phyloP scores from a whole-genome alignment of 441 rosid genomes.

The Caryocar brasiliense region DNA sequence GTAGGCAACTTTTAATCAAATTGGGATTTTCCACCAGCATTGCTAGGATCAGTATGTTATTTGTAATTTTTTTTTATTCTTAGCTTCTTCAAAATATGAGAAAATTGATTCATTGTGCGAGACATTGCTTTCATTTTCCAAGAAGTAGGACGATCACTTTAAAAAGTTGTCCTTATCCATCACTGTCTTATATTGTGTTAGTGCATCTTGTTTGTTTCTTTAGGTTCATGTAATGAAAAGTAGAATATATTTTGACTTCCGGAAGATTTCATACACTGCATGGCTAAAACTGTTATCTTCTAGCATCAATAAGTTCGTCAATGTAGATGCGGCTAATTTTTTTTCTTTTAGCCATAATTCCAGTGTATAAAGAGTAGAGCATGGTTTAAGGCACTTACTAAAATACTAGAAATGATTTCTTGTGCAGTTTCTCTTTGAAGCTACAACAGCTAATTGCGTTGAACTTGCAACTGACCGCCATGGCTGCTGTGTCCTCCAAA shows the following conservation, averaged over 20 bases:
- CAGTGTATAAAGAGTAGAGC: not conserved
- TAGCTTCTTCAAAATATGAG: too few relatives aligned
- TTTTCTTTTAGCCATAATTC: slow-evolving; percentile 6
- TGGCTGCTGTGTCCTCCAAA: slow-evolving; percentile 85
- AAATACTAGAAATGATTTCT: slow-evolving; percentile 6
- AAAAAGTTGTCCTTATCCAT: too few relatives aligned
- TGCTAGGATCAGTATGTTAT: too few relatives aligned
- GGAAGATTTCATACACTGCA: not conserved
- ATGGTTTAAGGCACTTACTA: not conserved
- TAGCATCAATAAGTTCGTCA: not conserved
- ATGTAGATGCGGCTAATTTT: not conserved
- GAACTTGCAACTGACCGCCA: slow-evolving; percentile 75
- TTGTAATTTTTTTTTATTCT: too few relatives aligned
- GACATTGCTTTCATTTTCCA: too few relatives aligned
- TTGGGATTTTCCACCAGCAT: too few relatives aligned
- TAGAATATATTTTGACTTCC: not conserved
- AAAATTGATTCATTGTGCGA: too few relatives aligned
- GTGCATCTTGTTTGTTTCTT: not conserved
- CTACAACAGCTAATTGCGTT: slow-evolving; percentile 51
- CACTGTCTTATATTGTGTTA: not conserved
- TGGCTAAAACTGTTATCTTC: not conserved
- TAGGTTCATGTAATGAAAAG: not conserved
- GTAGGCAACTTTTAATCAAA: too few relatives aligned
- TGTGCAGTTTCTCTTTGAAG: slow-evolving; percentile 60
- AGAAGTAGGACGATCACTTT: too few relatives aligned